Evolutionary conservation across 331 rosid genomes (phyloP).

Genomic region (Pyracantha coccinea): DNA sequence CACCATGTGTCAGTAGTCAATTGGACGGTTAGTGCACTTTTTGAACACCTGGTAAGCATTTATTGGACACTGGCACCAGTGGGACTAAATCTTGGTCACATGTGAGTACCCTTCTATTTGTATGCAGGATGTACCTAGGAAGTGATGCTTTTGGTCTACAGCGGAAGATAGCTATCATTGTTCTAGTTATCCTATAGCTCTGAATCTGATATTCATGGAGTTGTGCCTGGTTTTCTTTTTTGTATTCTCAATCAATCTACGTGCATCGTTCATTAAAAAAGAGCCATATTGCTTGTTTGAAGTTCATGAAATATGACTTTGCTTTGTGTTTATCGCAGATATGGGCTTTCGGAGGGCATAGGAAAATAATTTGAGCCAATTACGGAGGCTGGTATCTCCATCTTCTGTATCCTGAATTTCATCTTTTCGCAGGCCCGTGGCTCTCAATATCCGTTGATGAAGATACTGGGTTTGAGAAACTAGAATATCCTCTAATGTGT

Average conservation of each 20-base stretch:
- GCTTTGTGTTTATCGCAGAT: conserved; percentile 24
- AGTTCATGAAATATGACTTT: not conserved
- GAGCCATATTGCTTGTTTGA: not conserved
- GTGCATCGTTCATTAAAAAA: not conserved
- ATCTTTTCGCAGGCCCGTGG: not conserved
- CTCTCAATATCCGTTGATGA: not conserved
- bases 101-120: no score
- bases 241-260: not conserved
- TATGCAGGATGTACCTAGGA: not conserved
- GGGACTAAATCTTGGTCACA: no score
- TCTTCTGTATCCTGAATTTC: not conserved
- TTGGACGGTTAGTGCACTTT: no score
- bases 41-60: not conserved
- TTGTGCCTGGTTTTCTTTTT: not conserved
- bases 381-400: not conserved
- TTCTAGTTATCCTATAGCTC: not conserved
- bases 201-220: not conserved
- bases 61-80: not conserved
- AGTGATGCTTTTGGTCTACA: not conserved
- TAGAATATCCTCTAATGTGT: conserved; percentile 9
- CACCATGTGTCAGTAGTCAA: no score
- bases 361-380: conserved; percentile 33
- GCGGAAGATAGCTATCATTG: not conserved
- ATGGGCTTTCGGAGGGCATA: conserved; percentile 62
- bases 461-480: conserved; percentile 7